Evolutionary conservation across 371 early-diverging fungal genomes (phyloP), one percentile per base, ranked within the genome.

Genomic region (Rhizopus microsporus): DNA sequence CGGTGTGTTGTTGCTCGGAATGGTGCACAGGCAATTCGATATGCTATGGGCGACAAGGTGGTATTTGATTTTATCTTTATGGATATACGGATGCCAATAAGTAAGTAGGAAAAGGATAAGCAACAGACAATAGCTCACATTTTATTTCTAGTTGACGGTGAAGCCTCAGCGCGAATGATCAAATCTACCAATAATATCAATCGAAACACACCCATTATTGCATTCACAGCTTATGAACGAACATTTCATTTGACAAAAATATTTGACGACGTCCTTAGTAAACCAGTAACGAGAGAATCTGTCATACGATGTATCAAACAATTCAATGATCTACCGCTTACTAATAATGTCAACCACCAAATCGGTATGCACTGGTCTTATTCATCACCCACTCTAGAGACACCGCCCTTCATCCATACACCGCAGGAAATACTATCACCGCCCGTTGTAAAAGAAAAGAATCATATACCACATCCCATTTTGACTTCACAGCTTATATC

Each of bases 51-150:
- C 0, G 86, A 88, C 49, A 63, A 63, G 50, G 87, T 93, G 23
- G 86, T 82, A 62, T 97, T 92, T 75, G 94, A 94, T 58, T 79
- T 94, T 29, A 93, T 97, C 34, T 93, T 97, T 57, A 90, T 94
- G 91, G 94, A 93, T 59, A 88, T 92, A n/a, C 78, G 88, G 7
- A 93, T 95, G 93, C 95, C 95, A 1, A 90, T 93, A 43, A 81
- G 90, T 91, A 85, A 81, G 87, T 81, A n/a, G 30, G 23, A 23
- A 16, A 37, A 52, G 38, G 59, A 52, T 39, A 15, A 43, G n/a
- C 10, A n/a, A 43, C 10, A 40, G n/a, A 51, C 39, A 47, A 43
- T 12, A 33, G 40, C 4, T 15, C 59, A 64, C 17, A 35, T 52
- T 54, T 3, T 54, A 38, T 38, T 31, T 12, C 15, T 74, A 86